These are phyloP conservation scores for Penicillium ucsense DNA, from an alignment of 495 filamentous ascomycete species.

Conservation along the genomic window DNA sequence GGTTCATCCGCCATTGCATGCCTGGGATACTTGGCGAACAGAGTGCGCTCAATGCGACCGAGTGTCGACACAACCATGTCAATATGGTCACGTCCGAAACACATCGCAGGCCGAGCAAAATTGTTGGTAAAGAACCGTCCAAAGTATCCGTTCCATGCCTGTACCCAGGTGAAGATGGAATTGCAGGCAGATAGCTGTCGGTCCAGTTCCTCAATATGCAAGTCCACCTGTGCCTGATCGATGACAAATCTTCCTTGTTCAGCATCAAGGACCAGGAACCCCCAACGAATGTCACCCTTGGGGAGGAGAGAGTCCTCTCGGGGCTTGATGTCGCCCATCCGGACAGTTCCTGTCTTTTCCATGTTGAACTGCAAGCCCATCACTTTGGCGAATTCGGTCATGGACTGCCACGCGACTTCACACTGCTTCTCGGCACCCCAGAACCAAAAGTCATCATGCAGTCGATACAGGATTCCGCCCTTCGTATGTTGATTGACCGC, in stretches of 20 bases:
- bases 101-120: slow-evolving; percentile 55
- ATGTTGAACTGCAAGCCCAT: slow-evolving; percentile 50
- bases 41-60: slow-evolving; percentile 45
- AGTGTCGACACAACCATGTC: slow-evolving; percentile 53
- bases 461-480: slow-evolving; percentile 45
- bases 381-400: slow-evolving; percentile 42
- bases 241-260: slow-evolving; percentile 48
- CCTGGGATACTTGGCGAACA: slow-evolving; percentile 30
- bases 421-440: slow-evolving; percentile 48
- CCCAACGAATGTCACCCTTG: slow-evolving; percentile 53
- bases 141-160: slow-evolving; percentile 10
- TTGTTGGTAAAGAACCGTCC: slow-evolving; percentile 45
- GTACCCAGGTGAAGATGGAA: slow-evolving; percentile 47
- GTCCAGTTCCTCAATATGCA: slow-evolving; percentile 51
- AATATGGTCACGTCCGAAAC: slow-evolving; percentile 54
- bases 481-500: slow-evolving; percentile 51
- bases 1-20: slow-evolving; percentile 12
- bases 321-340: slow-evolving; percentile 8
- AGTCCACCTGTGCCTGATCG: slow-evolving; percentile 51
- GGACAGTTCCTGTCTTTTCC: slow-evolving; percentile 50
- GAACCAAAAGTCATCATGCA: slow-evolving; percentile 64
- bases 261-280: slow-evolving; percentile 50
- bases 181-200: slow-evolving; percentile 47
- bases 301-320: slow-evolving; percentile 23
- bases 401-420: slow-evolving; percentile 47